Percentiles rank a stretch among this genome's conserved stretches.
These are phyloP conservation scores for Arachis monticola DNA, from an alignment of 331 rosid species.

Conservation along the genomic window DNA sequence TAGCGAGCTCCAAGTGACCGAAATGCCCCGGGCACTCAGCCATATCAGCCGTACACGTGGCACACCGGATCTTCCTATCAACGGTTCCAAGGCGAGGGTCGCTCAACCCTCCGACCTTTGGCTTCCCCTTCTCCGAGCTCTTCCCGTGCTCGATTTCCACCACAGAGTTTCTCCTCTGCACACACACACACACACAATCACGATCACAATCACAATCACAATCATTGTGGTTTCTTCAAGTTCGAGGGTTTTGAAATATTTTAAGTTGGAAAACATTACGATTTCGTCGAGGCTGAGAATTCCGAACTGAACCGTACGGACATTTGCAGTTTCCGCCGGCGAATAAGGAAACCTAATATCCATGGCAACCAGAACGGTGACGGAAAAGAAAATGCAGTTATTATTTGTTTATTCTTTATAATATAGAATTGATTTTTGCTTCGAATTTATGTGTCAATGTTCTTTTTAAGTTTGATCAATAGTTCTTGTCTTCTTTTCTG, in stretches of 20 bases:
- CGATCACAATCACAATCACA: too few relatives aligned
- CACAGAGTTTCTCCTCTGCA: slow-evolving; percentile 98
- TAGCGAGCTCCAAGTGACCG: slow-evolving; percentile 97
- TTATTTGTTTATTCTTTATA: too few relatives aligned
- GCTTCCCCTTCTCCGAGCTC: slow-evolving; percentile 90
- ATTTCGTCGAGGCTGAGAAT: slow-evolving; percentile 88
- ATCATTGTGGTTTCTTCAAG: too few relatives aligned
- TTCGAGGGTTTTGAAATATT: too few relatives aligned
- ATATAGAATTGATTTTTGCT: too few relatives aligned
- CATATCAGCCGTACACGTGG: slow-evolving; percentile 92
- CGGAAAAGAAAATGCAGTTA: slow-evolving; percentile 37
- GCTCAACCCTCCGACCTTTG: slow-evolving; percentile 85
- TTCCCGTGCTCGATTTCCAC: slow-evolving; percentile 92
- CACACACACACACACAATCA: neutral
- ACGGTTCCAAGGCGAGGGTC: slow-evolving; percentile 97
- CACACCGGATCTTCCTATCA: slow-evolving; percentile 92
- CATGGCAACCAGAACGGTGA: slow-evolving; percentile 46
- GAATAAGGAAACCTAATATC: slow-evolving; percentile 85
- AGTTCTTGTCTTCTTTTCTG: too few relatives aligned
- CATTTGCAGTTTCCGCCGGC: slow-evolving; percentile 91
- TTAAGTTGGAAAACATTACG: slow-evolving; percentile 47
- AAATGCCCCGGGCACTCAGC: slow-evolving; percentile 99
- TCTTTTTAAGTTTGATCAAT: too few relatives aligned
- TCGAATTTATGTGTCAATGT: too few relatives aligned
- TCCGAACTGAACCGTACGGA: slow-evolving; percentile 82